Evolutionary conservation across 1,284 basidiomycete species (phyloP).

Genomic region (Laetiporus sulphureus): DNA sequence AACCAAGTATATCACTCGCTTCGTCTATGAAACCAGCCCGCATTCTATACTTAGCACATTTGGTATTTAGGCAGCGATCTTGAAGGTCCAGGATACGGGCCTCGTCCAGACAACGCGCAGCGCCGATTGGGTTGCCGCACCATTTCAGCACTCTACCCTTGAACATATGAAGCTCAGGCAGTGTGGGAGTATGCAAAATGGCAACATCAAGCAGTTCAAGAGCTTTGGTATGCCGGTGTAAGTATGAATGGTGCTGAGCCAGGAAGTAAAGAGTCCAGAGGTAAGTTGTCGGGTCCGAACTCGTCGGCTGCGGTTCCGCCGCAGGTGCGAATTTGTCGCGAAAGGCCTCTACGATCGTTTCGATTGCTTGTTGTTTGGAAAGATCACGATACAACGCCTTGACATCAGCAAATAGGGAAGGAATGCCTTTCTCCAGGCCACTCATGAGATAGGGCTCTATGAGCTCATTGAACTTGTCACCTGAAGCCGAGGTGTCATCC

Average conservation of each 20-base stretch:
- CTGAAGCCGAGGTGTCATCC: conserved; percentile 27
- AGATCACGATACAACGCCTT: conserved; percentile 76
- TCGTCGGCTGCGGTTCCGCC: conserved; percentile 24
- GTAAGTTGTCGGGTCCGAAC: conserved; percentile 75
- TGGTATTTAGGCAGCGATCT: conserved; percentile 94
- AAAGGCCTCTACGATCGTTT: conserved; percentile 63
- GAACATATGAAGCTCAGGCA: conserved; percentile 88
- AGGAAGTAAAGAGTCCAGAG: conserved; percentile 97
- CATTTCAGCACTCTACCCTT: conserved; percentile 86
- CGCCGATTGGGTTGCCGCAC: conserved; percentile 74
- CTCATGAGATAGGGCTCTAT: conserved; percentile 66
- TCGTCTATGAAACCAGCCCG: conserved; percentile 75
- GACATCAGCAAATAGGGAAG: conserved; percentile 91
- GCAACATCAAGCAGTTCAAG: conserved; percentile 65
- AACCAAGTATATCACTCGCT: conserved; percentile 65
- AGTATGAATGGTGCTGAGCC: conserved; percentile 82
- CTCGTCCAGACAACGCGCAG: conserved; percentile 74
- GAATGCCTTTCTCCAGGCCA: conserved; percentile 82
- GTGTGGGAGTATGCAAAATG: conserved; percentile 83
- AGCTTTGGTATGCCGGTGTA: conserved; percentile 49
- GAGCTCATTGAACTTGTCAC: conserved; percentile 60
- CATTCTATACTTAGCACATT: conserved; percentile 88
- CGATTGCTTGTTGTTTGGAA: conserved; percentile 63
- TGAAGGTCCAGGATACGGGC: conserved; percentile 88
- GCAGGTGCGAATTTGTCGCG: conserved; percentile 29